Base-by-base conservation (phyloP, 2,329 filamentous ascomycete species). In the Acrocalymma vagum region DNA sequence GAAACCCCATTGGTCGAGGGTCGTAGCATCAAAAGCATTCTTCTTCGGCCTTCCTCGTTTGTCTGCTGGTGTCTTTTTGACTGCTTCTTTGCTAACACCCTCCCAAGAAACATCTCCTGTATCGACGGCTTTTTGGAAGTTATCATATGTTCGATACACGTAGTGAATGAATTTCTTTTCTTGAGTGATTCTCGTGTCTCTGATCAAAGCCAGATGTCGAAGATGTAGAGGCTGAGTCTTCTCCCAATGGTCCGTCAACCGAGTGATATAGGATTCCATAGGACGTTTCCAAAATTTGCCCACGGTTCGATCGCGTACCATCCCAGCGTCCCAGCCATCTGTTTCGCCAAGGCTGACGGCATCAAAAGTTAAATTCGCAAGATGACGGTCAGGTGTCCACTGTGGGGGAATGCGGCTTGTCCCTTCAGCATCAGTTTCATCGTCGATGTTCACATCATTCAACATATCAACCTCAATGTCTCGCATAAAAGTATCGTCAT, bases 221-320 rank as follows among this genome's bases (percentile, higher is more conserved):
- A 85, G 69, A 58, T 83, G 76, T 3, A 69, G 63, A 16, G 82
- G 82, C 51, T 86, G 83, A n/a, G 78, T 79, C 11, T 77, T 55
- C 38, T 81, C 75, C 77, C 81, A 84, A 38, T 74, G 69, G 40
- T 82, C 76, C 2, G 78, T 78, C 24, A 85, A 52, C 17, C 80
- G 76, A 32, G 64, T 65, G 15, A 85, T 57, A 14, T 75, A 65
- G 20, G 75, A 72, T 53, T 85, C 82, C 20, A 82, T 55, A 0
- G 81, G 78, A 33, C 80, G 71, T 37, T 73, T 74, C 64, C 78
- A 83, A 51, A 80, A 77, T 8, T 65, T 62, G 8, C 82, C 82
- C 33, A 79, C 71, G 6, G 72, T 57, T 2, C 51, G 45, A 58
- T 50, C 58, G 29, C 51, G 66, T 53, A 57, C 67, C 51, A 73